Evolutionary conservation across 106 monocot species (phyloP), one percentile per base, ranked within the genome.

Genomic region (Allium sativum): DNA sequence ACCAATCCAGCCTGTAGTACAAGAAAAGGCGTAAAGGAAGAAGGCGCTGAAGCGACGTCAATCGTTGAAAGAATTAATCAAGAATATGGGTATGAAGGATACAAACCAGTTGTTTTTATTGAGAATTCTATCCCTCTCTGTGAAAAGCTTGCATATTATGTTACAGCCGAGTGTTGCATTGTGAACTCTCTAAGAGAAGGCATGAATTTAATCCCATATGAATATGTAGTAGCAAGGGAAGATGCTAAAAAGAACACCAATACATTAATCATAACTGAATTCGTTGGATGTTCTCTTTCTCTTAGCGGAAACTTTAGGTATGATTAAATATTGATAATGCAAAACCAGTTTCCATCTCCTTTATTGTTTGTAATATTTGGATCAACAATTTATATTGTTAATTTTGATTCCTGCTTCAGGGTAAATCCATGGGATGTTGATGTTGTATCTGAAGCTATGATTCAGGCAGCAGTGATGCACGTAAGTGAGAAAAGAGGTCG

Each of bases 131-230:
- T 85, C 47, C 69, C 74, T 20, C 72, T 72, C 19, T 66, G 81
- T 51, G 85, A 85, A 48, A 81, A 58, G 51, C 66, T 81, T 44
- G 85, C 85, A 14, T 85, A 60, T 21, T 85, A 85, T 75, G 65
- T 55, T 0, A 67, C 71, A 14, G 63, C 85, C 19, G 85, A 85
- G n/a, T 85, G 81, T 59, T 81, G 77, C 45, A 74, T 88, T 53
- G 86, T 86, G 15, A 86, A 86, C 56, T 77, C 87, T 46, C 74
- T 88, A 7, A 73, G 87, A 66, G 87, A 88, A 67, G 87, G 83
- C 10, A 83, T 88, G 87, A 88, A 88, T 53, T 70, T 88, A 45
- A 65, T 80, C 20, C 79, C 83, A 3, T 88, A 80, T 55, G 74
- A 88, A 45, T 88, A 88, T 64, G 74, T 73, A 21, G 77, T 84